Evolutionary conservation across 495 filamentous ascomycete species (phyloP), one percentile per base, ranked within the genome.

Genomic region (Talaromyces stipitatus): DNA sequence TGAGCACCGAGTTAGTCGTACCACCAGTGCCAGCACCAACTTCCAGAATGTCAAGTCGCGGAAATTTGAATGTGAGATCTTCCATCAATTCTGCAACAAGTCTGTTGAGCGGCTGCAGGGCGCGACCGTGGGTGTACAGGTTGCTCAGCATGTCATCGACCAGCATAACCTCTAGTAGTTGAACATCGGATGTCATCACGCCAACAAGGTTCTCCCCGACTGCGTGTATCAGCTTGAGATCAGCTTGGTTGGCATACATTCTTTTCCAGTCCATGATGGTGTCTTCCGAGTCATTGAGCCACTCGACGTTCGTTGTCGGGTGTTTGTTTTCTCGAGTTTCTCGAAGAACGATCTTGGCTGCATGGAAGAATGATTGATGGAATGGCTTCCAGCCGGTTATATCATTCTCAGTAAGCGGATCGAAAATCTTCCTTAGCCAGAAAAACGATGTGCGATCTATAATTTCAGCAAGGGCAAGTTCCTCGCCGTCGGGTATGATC

Each of bases 161-260:
- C 18, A 62, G 62, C 67, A 79, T 69, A 18, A 69, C 66, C 50
- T 77, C 73, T 41, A 76, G 64, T 2, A 74, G 69, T 3, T 61
- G 65, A 9, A 67, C 64, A 22, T 76, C 62, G 2, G 67, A 68
- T 2, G 71, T 61, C 2, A 81, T 58, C 24, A 72, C 67, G 14
- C 54, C 60, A 5, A 65, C 57, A 1, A 78, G 56, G 54, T 76
- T 68, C 36, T 76, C 66, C 3, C 70, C 73, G 27, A 75, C 2
- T 48, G 54, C 54, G 0, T 20, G 26, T 11, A 45, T 54, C 0
- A 33, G 47, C 20, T n/a, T n/a, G n/a, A n/a, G n/a, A n/a, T n/a
- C n/a, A n/a, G n/a, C n/a, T n/a, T n/a, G n/a, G n/a, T n/a, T n/a
- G n/a, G n/a, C n/a, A n/a, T n/a, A n/a, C n/a, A n/a, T n/a, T n/a